Base-by-base conservation (phyloP, 495 filamentous ascomycete species). In the Tuber magnatum region DNA sequence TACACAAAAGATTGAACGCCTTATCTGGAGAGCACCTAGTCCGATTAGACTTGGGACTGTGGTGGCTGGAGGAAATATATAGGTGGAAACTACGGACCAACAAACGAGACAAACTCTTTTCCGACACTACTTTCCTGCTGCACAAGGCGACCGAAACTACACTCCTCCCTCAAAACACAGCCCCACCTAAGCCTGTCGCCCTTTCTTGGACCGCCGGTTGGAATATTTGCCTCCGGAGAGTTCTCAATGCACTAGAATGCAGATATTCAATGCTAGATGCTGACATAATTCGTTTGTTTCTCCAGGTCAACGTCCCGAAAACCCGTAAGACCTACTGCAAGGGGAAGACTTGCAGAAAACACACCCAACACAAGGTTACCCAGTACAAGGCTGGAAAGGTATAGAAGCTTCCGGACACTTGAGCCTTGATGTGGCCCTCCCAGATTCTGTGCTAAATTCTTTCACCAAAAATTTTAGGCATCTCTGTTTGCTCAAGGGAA, bases 341-440 rank as follows among this genome's bases (percentile, higher is more conserved):
- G 88, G 91, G 90, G 88, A 93, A 90, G 87, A 88, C 91, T 80
- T 97, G 94, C 92, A 89, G 91, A 87, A 97, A 97, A 89, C 94
- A 97, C 90, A 90, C 88, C 81, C 89, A 92, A 85, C 92, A 95
- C 91, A 94, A 94, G 89, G 93, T 97, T 85, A 94, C 93, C 82
- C 93, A 97, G 88, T 96, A 97, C 91, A 97, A 96, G 88, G 92
- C 93, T 84, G 93, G 93, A 86, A 96, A 96, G 91, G 91, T 91
- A 83, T 65, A 65, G 56, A 65, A 65, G 28, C 82, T 84, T 75
- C 70, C 61, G n/a, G 22, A 39, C 28, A 14, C 71, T 44, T 43
- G 39, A 35, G 32, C 2, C 5, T 35, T 35, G 18, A 35, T 65
- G 28, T 35, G 14, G 56, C 28, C 56, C 35, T 65, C 28, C 56